Evolutionary conservation across 495 filamentous ascomycete genomes (phyloP), one percentile per base, ranked within the genome.

Genomic region (Lasiosphaeria ovina): DNA sequence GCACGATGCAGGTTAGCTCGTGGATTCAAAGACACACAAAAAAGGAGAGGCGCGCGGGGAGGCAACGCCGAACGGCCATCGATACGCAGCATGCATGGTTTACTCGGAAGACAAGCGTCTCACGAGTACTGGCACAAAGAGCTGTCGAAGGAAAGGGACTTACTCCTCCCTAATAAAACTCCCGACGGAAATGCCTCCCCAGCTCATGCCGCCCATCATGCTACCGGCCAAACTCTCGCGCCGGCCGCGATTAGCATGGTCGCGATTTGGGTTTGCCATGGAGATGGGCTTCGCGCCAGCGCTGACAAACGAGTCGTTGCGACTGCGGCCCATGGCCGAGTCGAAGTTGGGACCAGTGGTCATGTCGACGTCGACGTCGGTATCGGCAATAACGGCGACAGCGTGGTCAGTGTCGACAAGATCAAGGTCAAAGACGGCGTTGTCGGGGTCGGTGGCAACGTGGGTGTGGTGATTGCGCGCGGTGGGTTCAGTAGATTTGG

Each of bases 101-200:
- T 24, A 24, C 24, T 24, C 24, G 24, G 24, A 2, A 24, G 24
- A 24, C 2, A 24, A 24, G 24, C 38, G 56, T n/a, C 36, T 47
- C n/a, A 34, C 31, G 38, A 59, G 35, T 48, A 55, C 31, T 57
- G 50, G 38, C 50, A 49, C n/a, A 51, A 58, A 62, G 17, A 42
- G 60, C 45, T 62, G 51, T 45, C n/a, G 54, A 11, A 57, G 50
- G 61, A 50, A 44, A 51, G 4, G 42, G 55, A 92, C 93, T 85
- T 85, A 98, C 94, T 98, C 94, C 79, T 98, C 94, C 68, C 90
- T 85, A 74, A 98, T 93, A 82, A 92, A 98, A 72, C 93, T 97
- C 57, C 93, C 92, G 60, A 98, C 89, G 47, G 94, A 98, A 31
- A 95, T 82, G 58, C 93, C 95, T 69, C 95, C 94, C 92, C 92